Base-by-base conservation (phyloP, 495 filamentous ascomycete genomes). In the Chaetomium cochliodes region DNA sequence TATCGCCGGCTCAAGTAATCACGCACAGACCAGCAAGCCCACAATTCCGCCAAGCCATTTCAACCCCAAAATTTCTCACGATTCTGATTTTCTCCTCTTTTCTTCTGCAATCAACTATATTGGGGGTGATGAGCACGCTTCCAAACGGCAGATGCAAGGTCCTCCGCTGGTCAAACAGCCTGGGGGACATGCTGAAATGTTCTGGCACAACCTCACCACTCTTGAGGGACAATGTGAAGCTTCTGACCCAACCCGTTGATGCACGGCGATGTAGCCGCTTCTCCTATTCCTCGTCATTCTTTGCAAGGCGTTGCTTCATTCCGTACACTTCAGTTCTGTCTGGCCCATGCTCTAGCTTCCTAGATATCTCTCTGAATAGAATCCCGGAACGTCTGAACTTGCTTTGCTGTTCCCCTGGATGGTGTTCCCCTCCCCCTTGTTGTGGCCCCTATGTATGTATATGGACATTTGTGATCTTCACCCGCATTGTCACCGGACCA, bases 161-260 rank as follows among this genome's bases (percentile, higher is more conserved):
- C 71, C 70, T 79, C 74, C 77, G 75, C 64, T 69, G 70, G 63
- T 39, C 1, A 60, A 63, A 12, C 28, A 18, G 26, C 13, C 42
- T 22, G 55, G 55, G 78, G 75, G 76, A 77, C 72, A 77, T 82
- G 82, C 76, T 81, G 82, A 84, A 62, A 84, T 87, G 83, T 81
- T 74, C 79, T 69, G 79, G 80, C 79, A 74, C 79, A 80, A 80
- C 74, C 51, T 79, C 75, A 86, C 82, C 83, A 86, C 82, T 67
- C 80, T 75, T 65, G 71, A 76, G 78, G 78, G 78, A 79, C 82
- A 84, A 80, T 84, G 69, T 84, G 79, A 83, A 79, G 74, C 72
- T 77, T 83, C 82, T 85, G 83, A 86, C 81, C 78, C 81, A 79
- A 81, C 16, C 63, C 33, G 77, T 79, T 80, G 78, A 76, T 79